A percentile compares a stretch with the other conserved stretches of the same genome.
Evolutionary conservation across 1,284 basidiomycete genomes (phyloP).

Genomic region (Gomphus sp.): DNA sequence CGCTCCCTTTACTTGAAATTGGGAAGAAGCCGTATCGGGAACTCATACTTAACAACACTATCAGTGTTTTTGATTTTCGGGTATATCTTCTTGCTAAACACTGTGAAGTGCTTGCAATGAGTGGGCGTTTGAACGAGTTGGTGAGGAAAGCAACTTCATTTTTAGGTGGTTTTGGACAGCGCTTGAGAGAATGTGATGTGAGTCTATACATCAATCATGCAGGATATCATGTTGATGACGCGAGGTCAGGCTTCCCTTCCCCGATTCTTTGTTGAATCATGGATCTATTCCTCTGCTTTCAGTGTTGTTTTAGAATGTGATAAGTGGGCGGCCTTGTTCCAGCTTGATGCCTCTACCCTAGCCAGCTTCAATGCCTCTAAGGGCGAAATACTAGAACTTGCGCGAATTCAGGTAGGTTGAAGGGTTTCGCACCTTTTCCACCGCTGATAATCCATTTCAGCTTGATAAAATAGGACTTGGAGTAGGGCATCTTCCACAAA

Average conservation of each 20-base stretch:
- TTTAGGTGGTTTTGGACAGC: slow-evolving; percentile 72
- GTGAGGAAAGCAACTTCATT: slow-evolving; percentile 62
- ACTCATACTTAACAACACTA: slow-evolving; percentile 82
- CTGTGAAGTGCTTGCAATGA: slow-evolving; percentile 65
- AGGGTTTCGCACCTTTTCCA: not conserved
- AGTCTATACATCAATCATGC: slow-evolving; percentile 16
- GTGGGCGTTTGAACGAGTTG: slow-evolving; percentile 62
- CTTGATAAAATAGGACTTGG: slow-evolving; percentile 76
- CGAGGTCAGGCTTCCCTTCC: slow-evolving; percentile 55
- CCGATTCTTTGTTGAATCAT: slow-evolving; percentile 80
- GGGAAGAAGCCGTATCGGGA: slow-evolving; percentile 83
- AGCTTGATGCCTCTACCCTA: slow-evolving; percentile 35
- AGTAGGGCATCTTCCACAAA: slow-evolving; percentile 59
- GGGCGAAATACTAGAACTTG: slow-evolving; percentile 76
- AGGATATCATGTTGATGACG: slow-evolving; percentile 9
- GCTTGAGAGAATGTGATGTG: slow-evolving; percentile 70
- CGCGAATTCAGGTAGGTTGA: slow-evolving; percentile 61
- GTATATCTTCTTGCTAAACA: slow-evolving; percentile 88
- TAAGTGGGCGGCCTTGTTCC: slow-evolving; percentile 48
- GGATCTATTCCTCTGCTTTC: slow-evolving; percentile 88
- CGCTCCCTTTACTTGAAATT: slow-evolving; percentile 69
- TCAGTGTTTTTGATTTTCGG: slow-evolving; percentile 91
- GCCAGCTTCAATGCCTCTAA: slow-evolving; percentile 58
- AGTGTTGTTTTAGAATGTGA: slow-evolving; percentile 83
- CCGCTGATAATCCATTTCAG: slow-evolving; percentile 28